These are phyloP conservation scores for Diaporthe australafricana DNA, from an alignment of 2,329 filamentous ascomycete species.

Conservation along the genomic window DNA sequence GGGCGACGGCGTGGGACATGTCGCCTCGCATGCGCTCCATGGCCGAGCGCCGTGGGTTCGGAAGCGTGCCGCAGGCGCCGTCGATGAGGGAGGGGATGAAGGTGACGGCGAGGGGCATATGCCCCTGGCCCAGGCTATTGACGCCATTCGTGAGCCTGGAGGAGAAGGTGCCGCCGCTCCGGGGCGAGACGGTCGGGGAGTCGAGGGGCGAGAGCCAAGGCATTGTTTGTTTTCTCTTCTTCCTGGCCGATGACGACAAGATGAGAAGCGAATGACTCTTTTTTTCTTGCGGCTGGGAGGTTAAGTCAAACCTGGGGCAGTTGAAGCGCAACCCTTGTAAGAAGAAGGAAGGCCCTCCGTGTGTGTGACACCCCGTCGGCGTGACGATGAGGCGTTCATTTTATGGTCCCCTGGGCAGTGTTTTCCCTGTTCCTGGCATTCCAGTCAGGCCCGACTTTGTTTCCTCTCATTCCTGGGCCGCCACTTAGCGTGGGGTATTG, in stretches of 20 bases:
- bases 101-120: constrained; percentile 40
- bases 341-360: too few species aligned
- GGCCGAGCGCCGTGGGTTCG: constrained; percentile 42
- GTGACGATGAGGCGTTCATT: constrained; percentile 15
- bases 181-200: constrained; percentile 26
- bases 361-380: neutral
- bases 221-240: constrained; percentile 1
- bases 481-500: constrained; percentile 1
- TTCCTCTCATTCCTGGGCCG: neutral
- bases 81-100: constrained; percentile 52
- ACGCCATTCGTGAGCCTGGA: constrained; percentile 5
- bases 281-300: too few species aligned
- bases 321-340: neutral
- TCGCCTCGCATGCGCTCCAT: constrained; percentile 42
- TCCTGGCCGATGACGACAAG: neutral
- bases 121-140: neutral
- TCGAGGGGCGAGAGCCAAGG: constrained; percentile 33
- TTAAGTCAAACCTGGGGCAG: neutral
- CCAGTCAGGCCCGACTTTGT: neutral
- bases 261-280: neutral
- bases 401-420: constrained; percentile 12
- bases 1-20: constrained; percentile 36
- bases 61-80: constrained; percentile 48
- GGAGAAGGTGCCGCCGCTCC: neutral
- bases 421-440: constrained; percentile 15